Evolutionary conservation across 495 filamentous ascomycete genomes (phyloP), one percentile per base, ranked within the genome.

Genomic region (Annulohypoxylon moriforme): DNA sequence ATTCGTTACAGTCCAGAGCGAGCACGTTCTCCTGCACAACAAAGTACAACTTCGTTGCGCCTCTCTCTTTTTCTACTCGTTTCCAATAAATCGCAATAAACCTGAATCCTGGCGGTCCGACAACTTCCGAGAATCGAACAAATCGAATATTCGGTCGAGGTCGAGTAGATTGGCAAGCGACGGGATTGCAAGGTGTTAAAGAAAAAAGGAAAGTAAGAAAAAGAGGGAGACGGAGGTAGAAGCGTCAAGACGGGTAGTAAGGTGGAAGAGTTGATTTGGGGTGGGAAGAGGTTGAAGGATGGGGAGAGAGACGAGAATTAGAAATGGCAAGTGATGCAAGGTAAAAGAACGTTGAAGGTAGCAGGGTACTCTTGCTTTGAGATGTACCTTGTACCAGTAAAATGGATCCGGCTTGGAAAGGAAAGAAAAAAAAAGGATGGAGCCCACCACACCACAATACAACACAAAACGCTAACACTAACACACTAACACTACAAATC

Each of bases 281-380:
- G 36, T 40, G 36, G 62, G 71, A 67, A 60, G 73, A 75, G 75
- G 72, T 74, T 66, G 67, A 66, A 73, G 68, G 75, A 71, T 68
- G 69, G 60, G 60, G 60, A 57, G 62, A n/a, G 61, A 67, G 69
- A 64, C 49, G 69, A 71, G 67, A 53, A 57, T 57, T 52, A 31
- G 69, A 73, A 75, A 65, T 60, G 33, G 64, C 64, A 64, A 74
- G 69, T 67, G 64, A 78, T 73, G 47, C 47, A 44, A 44, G 40
- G 40, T 44, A 44, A 44, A 44, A 44, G 40, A 40, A 40, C 11
- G 38, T 44, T 7, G 40, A 40, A 40, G 36, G 38, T 44, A 18
- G 40, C 40, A 18, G 40, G 40, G 16, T 44, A 16, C 40, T 44
- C 5, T 44, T 1, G 36, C 13, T 14, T 14, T 2, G 13, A 36